Percentiles rank a stretch among this genome's conserved stretches.
Evolutionary conservation across 768 basidiomycete genomes (phyloP).

Genomic region (Arthromyces matolae): DNA sequence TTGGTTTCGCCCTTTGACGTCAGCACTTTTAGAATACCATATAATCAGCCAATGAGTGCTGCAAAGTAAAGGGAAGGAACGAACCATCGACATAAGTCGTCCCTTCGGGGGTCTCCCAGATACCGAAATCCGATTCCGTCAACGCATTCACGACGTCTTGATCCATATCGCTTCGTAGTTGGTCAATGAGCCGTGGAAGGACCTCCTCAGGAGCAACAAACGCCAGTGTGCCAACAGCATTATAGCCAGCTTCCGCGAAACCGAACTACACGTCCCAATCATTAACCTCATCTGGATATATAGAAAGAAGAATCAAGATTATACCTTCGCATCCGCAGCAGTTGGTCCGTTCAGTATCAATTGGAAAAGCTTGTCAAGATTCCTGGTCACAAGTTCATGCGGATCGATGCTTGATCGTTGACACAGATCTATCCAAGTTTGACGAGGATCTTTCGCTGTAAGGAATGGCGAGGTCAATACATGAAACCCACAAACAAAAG

Average conservation of each 20-base stretch:
- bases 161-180: slow-evolving; percentile 64
- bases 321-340: slow-evolving; percentile 45
- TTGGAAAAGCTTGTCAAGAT: slow-evolving; percentile 47
- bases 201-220: slow-evolving; percentile 74
- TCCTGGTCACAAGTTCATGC: slow-evolving; percentile 46
- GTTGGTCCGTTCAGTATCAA: slow-evolving; percentile 47
- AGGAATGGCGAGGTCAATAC: not conserved
- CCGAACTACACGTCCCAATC: slow-evolving; percentile 31
- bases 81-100: slow-evolving; percentile 76
- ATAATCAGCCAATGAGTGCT: not conserved
- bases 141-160: slow-evolving; percentile 54
- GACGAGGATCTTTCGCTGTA: slow-evolving; percentile 50
- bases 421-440: slow-evolving; percentile 81
- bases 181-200: slow-evolving; percentile 67
- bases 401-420: slow-evolving; percentile 71
- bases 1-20: slow-evolving; percentile 51
- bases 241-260: slow-evolving; percentile 67
- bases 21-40: slow-evolving; percentile 44
- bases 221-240: slow-evolving; percentile 68
- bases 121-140: slow-evolving; percentile 69
- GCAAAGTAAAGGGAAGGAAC: not conserved
- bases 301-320: not conserved
- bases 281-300: not conserved
- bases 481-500: not conserved
- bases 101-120: slow-evolving; percentile 87